These are phyloP conservation scores for Cyclotella choctawhatcheeana DNA, from an alignment of 108 stramenopile genomes.

Conservation along the genomic window DNA sequence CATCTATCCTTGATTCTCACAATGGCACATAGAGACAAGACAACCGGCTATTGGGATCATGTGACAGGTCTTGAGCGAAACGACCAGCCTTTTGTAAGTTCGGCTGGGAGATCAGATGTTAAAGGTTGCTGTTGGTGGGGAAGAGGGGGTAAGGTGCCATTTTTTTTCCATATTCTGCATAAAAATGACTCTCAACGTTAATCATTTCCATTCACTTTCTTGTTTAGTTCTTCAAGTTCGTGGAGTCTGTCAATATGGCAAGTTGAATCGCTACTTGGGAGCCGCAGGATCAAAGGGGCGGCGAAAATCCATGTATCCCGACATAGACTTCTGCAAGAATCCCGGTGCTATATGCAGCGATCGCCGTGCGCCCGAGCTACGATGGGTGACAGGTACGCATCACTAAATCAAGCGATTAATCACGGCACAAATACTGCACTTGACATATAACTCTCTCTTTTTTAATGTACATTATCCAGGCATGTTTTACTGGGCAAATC, in stretches of 20 bases:
- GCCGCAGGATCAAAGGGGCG: conserved; percentile 20
- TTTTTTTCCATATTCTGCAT: neutral
- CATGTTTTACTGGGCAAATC: conserved; percentile 52
- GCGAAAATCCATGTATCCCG: conserved; percentile 28
- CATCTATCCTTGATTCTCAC: too few relatives aligned
- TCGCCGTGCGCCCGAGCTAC: conserved; percentile 30
- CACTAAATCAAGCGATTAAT: too few relatives aligned
- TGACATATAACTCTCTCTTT: neutral
- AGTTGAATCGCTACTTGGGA: conserved; percentile 44
- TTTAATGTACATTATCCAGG: conserved; percentile 25
- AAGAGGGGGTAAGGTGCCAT: conserved; percentile 14
- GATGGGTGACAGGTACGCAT: conserved; percentile 54
- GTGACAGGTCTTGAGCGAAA: conserved; percentile 38
- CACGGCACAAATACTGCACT: too few relatives aligned
- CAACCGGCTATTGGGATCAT: conserved; percentile 58
- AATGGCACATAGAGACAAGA: conserved; percentile 10
- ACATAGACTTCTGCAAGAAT: conserved; percentile 47
- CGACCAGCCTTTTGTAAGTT: conserved; percentile 38
- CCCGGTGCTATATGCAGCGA: conserved; percentile 45
- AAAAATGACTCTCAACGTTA: too few relatives aligned
- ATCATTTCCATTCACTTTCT: neutral
- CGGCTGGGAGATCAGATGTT: conserved; percentile 41
- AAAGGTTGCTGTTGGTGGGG: conserved; percentile 43
- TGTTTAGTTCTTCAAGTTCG: conserved; percentile 33
- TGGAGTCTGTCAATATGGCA: conserved; percentile 45